Evolutionary conservation across 2,329 filamentous ascomycete genomes (phyloP).

Genomic region (Penicillium corylophilum): DNA sequence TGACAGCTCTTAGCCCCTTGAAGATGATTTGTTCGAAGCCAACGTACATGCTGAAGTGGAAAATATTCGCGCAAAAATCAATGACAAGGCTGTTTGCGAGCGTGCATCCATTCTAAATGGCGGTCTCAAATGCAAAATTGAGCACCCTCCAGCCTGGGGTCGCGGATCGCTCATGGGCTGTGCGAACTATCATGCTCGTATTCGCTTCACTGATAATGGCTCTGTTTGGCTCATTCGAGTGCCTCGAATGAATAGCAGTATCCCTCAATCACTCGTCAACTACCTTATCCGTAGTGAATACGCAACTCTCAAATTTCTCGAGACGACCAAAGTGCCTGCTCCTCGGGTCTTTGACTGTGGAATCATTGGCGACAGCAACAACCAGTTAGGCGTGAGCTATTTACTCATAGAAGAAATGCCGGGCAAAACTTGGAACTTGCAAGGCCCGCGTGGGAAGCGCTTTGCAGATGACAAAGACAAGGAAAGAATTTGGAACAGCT

Average conservation of each 20-base stretch:
- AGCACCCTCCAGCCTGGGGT: slow-evolving; percentile 8
- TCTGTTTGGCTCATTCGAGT: slow-evolving; percentile 13
- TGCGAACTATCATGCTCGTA: slow-evolving; percentile 15
- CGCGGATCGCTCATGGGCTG: slow-evolving; percentile 3
- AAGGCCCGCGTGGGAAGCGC: slow-evolving; percentile 9
- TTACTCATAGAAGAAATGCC: slow-evolving; percentile 13
- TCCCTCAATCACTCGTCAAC: slow-evolving; percentile 12
- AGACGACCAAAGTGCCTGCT: slow-evolving; percentile 35
- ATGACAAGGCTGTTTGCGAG: slow-evolving; percentile 8
- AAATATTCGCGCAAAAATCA: slow-evolving; percentile 3
- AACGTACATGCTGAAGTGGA: slow-evolving; percentile 9
- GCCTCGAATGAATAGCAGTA: slow-evolving; percentile 11
- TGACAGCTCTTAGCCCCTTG: slow-evolving; percentile 5
- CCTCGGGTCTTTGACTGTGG: slow-evolving; percentile 38
- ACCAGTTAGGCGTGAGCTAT: slow-evolving; percentile 11
- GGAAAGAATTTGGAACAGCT: slow-evolving; percentile 7
- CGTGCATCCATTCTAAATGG: slow-evolving; percentile 13
- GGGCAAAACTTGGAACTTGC: slow-evolving; percentile 7
- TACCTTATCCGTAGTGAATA: slow-evolving; percentile 39
- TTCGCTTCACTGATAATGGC: slow-evolving; percentile 6
- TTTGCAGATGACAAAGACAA: slow-evolving; percentile 12
- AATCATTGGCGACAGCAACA: slow-evolving; percentile 20
- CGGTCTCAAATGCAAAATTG: slow-evolving; percentile 10
- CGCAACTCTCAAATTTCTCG: slow-evolving; percentile 42
- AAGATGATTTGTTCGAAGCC: slow-evolving; percentile 10